A percentile compares a stretch with the other conserved stretches of the same genome.
These are phyloP conservation scores for Eremothecium gossypii DNA, from an alignment of 1,139 yeast species.

Conservation along the genomic window DNA sequence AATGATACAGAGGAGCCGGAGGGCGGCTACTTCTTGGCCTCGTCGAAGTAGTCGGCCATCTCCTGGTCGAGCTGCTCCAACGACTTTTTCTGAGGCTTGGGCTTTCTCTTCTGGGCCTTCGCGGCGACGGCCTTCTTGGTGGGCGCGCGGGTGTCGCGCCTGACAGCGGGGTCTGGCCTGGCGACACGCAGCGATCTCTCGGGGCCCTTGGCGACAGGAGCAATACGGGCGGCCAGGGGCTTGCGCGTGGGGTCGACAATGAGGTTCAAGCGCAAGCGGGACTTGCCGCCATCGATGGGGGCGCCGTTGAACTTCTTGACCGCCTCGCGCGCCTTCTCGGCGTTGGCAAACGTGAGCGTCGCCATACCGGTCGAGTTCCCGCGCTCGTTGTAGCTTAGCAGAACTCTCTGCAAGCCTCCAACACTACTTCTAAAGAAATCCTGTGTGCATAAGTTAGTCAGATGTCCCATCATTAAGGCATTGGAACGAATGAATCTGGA, in stretches of 20 bases:
- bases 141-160: constrained; percentile 21
- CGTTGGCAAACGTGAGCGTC: constrained; percentile 63
- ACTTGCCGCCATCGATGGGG: constrained; percentile 81
- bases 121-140: constrained; percentile 31
- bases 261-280: constrained; percentile 72
- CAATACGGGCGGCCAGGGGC: constrained; percentile 38
- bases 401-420: constrained; percentile 71
- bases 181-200: constrained; percentile 19
- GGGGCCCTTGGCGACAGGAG: constrained; percentile 24
- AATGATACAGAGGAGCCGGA: not conserved
- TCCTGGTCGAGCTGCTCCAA: constrained; percentile 88
- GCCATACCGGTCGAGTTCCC: constrained; percentile 93
- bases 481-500: no score
- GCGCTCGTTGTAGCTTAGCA: constrained; percentile 71
- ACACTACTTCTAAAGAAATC: constrained; percentile 83
- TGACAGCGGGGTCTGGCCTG: constrained; percentile 17
- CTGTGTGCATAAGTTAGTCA: constrained; percentile 36
- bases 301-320: constrained; percentile 85
- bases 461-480: not conserved
- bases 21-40: constrained; percentile 13
- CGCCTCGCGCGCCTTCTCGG: constrained; percentile 65
- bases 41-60: constrained; percentile 75
- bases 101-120: constrained; percentile 30
- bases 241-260: constrained; percentile 76
- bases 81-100: constrained; percentile 56